Evolutionary conservation across 164 flowering plant genomes (phyloP).

Genomic region (Annona cherimola): DNA sequence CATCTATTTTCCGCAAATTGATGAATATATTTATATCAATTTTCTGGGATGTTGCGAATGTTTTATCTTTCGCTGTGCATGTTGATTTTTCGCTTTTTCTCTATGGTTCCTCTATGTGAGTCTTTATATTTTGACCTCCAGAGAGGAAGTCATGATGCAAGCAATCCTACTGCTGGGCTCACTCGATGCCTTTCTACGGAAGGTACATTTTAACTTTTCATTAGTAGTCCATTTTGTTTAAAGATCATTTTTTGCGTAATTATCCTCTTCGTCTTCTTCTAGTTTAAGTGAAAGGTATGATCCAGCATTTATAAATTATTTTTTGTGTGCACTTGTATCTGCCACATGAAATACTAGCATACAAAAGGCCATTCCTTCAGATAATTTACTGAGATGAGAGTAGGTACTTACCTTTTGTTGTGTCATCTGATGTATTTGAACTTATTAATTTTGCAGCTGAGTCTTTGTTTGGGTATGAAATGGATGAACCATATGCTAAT

Average conservation of each 20-base stretch:
- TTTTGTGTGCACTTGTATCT: not conserved
- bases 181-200: not conserved
- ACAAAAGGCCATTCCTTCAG: not conserved
- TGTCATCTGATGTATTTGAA: not conserved
- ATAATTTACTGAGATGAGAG: not conserved
- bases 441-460: conserved; percentile 34
- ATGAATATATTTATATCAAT: too few relatives aligned
- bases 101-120: not conserved
- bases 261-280: not conserved
- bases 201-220: not conserved
- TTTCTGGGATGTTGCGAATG: not conserved
- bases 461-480: conserved; percentile 37
- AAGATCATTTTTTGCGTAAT: not conserved
- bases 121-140: not conserved
- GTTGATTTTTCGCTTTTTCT: not conserved
- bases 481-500: conserved; percentile 36
- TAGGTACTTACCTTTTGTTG: not conserved
- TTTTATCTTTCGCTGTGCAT: not conserved
- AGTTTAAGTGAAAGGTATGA: not conserved
- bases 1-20: not conserved
- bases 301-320: not conserved
- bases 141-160: not conserved
- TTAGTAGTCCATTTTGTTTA: not conserved
- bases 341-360: not conserved
- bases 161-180: not conserved